Evolutionary conservation across 441 rosid species (phyloP).

Genomic region (Sinapis alba): DNA sequence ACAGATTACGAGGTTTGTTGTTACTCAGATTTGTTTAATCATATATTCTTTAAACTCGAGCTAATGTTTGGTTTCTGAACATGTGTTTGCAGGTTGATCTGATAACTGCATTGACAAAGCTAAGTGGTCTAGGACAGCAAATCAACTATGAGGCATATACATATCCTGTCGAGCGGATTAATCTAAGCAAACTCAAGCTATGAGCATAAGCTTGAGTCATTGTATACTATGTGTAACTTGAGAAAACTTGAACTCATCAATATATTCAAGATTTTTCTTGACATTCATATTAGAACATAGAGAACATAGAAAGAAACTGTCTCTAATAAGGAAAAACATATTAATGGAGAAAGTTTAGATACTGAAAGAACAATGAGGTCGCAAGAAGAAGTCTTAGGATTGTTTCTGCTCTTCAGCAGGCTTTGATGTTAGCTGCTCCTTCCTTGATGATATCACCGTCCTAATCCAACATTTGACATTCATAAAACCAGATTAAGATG

Average conservation of each 20-base stretch:
- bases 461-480: slow-evolving; percentile 32
- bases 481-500: neutral
- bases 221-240: slow-evolving; percentile 11
- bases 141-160: slow-evolving; percentile 88
- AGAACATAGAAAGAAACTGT: slow-evolving; percentile 19
- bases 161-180: slow-evolving; percentile 63
- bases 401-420: slow-evolving; percentile 48
- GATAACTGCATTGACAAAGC: slow-evolving; percentile 79
- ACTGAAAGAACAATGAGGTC: slow-evolving; percentile 20
- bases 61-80: neutral
- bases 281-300: neutral
- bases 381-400: slow-evolving; percentile 3
- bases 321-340: slow-evolving; percentile 33
- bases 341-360: slow-evolving; percentile 18
- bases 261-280: slow-evolving; percentile 5
- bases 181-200: slow-evolving; percentile 78
- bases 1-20: slow-evolving; percentile 85
- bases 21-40: neutral
- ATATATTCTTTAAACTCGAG: neutral
- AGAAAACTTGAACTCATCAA: neutral
- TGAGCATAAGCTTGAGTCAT: slow-evolving; percentile 25
- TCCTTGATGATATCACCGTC: slow-evolving; percentile 53
- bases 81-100: slow-evolving; percentile 72
- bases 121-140: slow-evolving; percentile 78
- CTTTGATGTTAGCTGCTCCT: slow-evolving; percentile 50